Evolutionary conservation across 768 basidiomycete genomes (phyloP), one percentile per base, ranked within the genome.

Genomic region (Pluteus cervinus): DNA sequence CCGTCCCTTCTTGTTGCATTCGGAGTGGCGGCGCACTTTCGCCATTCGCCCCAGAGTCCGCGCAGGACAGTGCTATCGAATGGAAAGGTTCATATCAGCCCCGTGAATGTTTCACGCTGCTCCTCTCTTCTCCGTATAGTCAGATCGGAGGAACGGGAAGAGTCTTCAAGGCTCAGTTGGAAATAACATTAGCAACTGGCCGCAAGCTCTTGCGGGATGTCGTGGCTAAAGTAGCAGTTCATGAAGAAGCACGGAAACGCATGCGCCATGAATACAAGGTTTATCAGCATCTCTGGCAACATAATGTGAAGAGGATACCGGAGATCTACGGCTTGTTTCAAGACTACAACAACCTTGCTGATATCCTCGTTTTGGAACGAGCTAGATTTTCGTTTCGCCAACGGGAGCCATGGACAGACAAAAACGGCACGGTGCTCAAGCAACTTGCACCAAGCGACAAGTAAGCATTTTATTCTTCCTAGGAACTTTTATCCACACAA

Each of bases 231-330:
- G 25, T 37, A 3, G 26, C 26, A 12, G 26, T 37, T 18, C 21
- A 29, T n/a, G 9, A 28, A 3, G 15, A 11, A 7, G n/a, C 20
- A 1, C 17, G 36, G 15, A 9, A 37, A 17, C 28, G 14, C 11
- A 10, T 37, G 24, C 36, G 17, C 0, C 36, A 37, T 37, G 36
- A 37, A 20, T 37, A 28, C 9, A 16, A 11, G 7, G 36, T 37
- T 5, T 37, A 37, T 29, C 36, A 20, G 4, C 30, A 37, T n/a
- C 25, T 37, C 24, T 24, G 18, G 16, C 5, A 16, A 9, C 15
- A 37, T 15, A 26, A 26, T 4, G 36, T 26, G 26, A 37, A 37
- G 6, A 10, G 17, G n/a, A 29, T 37, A 8, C 18, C 36, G 7
- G 22, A 16, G 10, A 16, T 33, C 16, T 33, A 33, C 22, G 32